Base-by-base conservation (phyloP, 768 basidiomycete genomes). In the Rhizopogon roseolus region DNA sequence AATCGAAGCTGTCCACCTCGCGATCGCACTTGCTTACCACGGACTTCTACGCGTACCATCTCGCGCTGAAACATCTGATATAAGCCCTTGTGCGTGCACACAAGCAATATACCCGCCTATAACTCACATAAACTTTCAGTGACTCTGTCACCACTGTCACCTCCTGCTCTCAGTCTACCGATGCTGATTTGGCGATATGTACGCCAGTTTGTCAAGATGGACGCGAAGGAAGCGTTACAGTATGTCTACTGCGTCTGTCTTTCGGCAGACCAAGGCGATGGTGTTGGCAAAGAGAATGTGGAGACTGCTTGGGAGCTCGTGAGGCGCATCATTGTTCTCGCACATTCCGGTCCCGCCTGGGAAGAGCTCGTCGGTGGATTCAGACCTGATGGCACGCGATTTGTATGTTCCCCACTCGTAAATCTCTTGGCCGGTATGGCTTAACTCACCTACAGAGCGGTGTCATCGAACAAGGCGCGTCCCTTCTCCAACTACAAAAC, bases 351-450 rank as follows among this genome's bases (percentile, higher is more conserved):
- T 1, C 83, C 86, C 6, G 87, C 79, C 14, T 98, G 95, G 91
- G 90, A 94, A 45, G 90, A 92, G 67, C 81, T 99, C 16, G 87
- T 98, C 3, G 96, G 96, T n/a, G 93, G 91, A 9, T 90, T 96
- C 63, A 78, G 90, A 57, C 74, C 84, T 5, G 95, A 99, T 60
- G 94, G 94, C 4, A 85, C 90, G n/a, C 80, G 84, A 75, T 90
- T 88, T 69, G 92, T 93, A 67, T 64, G 89, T 82, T 8, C 17
- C 49, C 25, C 5, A 17, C 3, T 53, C 28, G 22, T 19, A 40
- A 11, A 22, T 29, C 34, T n/a, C 28, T 36, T 49, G 2, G 29
- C 13, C 13, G 41, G 55, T 37, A 65, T 27, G 13, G 13, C 41
- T 41, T 28, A 5, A 7, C 34, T 19, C 29, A 29, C 27, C 25